Conservation (phyloP, 495 filamentous ascomycete genomes). For the Tuber indicum region DNA sequence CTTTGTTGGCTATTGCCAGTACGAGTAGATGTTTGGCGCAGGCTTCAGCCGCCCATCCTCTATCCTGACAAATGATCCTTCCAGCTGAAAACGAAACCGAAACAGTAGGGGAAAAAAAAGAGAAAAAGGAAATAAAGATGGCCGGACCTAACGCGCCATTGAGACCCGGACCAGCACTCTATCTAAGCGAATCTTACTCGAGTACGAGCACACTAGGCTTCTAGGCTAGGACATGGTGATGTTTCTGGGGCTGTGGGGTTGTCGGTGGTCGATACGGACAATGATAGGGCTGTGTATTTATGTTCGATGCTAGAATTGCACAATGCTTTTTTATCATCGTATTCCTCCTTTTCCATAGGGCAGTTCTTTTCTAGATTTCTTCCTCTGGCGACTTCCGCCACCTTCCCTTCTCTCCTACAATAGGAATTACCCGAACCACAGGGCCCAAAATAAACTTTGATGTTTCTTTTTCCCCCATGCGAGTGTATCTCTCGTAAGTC, state of each 20-base stretch:
- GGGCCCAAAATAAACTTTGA: background rate
- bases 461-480: background rate
- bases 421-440: background rate
- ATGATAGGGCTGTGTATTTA: background rate
- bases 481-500: constrained; percentile 1
- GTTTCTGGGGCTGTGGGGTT: background rate
- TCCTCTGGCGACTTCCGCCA: background rate
- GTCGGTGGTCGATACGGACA: background rate
- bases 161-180: background rate
- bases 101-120: background rate
- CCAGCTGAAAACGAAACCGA: background rate
- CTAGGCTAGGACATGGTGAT: background rate
- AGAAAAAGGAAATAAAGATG: background rate
- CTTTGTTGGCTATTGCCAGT: background rate
- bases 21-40: background rate
- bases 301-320: background rate
- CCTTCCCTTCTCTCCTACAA: background rate
- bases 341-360: background rate
- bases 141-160: background rate
- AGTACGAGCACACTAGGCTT: background rate
- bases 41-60: background rate
- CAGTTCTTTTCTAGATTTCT: background rate
- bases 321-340: background rate
- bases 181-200: background rate
- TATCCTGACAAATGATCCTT: background rate